These are phyloP conservation scores for Barbarea vulgaris DNA, from an alignment of 345 rosid species.

Conservation along the genomic window DNA sequence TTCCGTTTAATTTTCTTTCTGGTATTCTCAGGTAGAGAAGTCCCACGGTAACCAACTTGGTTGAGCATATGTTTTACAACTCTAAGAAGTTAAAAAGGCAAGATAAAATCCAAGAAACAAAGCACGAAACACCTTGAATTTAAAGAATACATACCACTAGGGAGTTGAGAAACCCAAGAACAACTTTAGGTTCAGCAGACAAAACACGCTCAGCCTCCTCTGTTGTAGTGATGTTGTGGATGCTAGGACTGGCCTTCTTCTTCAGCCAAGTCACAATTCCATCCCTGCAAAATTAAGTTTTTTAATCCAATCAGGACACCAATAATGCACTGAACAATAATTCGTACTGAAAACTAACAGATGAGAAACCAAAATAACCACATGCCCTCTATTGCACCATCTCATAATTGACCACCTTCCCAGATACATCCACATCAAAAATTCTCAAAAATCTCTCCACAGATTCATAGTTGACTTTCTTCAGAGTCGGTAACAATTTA, in stretches of 20 bases:
- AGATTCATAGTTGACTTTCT: background rate
- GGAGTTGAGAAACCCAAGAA: conserved; percentile 48
- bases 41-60: background rate
- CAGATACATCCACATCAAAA: background rate
- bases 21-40: background rate
- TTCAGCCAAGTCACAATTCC: conserved; percentile 51
- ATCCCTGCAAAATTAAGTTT: conserved; percentile 36
- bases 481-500: background rate
- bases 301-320: background rate
- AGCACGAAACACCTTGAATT: background rate
- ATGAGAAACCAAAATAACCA: conserved; percentile 13
- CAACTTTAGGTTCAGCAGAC: conserved; percentile 39
- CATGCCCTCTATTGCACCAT: conserved; percentile 16
- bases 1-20: background rate
- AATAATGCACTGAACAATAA: background rate
- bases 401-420: background rate
- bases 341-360: conserved; percentile 1
- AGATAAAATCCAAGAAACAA: background rate
- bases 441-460: background rate
- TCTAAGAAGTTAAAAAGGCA: background rate
- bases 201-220: conserved; percentile 46
- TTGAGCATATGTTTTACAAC: background rate
- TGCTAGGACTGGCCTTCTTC: conserved; percentile 43
- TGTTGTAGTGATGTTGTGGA: conserved; percentile 42
- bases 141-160: conserved; percentile 47